phyloP scores from a whole-genome alignment of 2,329 filamentous ascomycete genomes.

The Diaporthe ilicicola region DNA sequence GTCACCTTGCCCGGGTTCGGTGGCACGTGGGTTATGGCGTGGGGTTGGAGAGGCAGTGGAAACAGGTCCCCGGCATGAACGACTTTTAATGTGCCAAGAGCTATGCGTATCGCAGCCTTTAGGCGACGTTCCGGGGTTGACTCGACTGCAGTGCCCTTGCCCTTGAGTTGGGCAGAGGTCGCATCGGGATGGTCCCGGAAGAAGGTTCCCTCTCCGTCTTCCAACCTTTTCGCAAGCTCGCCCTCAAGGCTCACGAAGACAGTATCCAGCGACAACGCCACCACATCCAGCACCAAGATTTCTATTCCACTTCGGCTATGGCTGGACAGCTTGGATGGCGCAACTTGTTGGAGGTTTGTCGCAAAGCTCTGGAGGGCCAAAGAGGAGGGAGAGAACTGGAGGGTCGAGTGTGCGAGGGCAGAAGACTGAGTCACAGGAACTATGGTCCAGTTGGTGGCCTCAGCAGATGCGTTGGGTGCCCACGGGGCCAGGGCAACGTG shows the following conservation, averaged over 20 bases:
- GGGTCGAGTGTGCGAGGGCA: conserved; percentile 76
- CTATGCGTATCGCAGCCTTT: conserved; percentile 74
- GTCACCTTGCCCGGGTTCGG: conserved; percentile 87
- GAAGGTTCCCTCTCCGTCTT: conserved; percentile 85
- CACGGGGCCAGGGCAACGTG: conserved; percentile 80
- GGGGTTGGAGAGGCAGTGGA: conserved; percentile 78
- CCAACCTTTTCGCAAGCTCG: conserved; percentile 79
- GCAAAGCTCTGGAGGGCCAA: conserved; percentile 82
- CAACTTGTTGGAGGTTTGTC: conserved; percentile 73
- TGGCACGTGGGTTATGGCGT: conserved; percentile 86
- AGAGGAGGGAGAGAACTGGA: conserved; percentile 80
- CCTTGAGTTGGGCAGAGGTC: conserved; percentile 41
- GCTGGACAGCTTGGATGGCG: conserved; percentile 77
- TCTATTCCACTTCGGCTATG: conserved; percentile 82
- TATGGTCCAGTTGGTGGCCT: conserved; percentile 82
- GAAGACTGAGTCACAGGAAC: conserved; percentile 76
- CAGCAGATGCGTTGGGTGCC: conserved; percentile 65
- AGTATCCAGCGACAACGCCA: conserved; percentile 81
- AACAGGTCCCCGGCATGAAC: conserved; percentile 86
- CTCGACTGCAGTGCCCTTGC: conserved; percentile 41
- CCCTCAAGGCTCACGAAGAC: conserved; percentile 88
- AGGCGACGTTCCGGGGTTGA: conserved; percentile 64
- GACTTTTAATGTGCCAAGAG: conserved; percentile 75
- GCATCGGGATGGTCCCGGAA: conserved; percentile 67
- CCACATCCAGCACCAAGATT: conserved; percentile 82